phyloP scores from a whole-genome alignment of 257 asterid genomes.

The Salvia rosmarinus region DNA sequence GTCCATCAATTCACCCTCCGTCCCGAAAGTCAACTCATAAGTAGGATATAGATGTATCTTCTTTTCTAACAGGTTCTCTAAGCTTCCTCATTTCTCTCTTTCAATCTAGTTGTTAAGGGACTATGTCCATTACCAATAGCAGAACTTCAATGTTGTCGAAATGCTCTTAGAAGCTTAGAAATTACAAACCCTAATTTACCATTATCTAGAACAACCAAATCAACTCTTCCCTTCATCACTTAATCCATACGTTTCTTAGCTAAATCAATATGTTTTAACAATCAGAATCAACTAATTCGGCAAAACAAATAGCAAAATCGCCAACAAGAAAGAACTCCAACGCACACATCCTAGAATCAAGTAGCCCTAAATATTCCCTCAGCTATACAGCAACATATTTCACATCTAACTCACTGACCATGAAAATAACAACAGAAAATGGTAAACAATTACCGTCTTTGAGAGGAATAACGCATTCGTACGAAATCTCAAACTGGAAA shows the following conservation, averaged over 20 bases:
- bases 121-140: constrained; percentile 3
- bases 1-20: background rate
- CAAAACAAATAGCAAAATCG: background rate
- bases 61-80: background rate
- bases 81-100: constrained; percentile 17
- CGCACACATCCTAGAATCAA: background rate
- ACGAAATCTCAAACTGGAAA: constrained; percentile 95
- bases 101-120: constrained; percentile 10
- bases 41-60: constrained; percentile 18
- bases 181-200: constrained; percentile 40
- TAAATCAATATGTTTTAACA: no score
- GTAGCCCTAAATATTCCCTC: constrained; percentile 39
- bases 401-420: constrained; percentile 8
- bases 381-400: constrained; percentile 5
- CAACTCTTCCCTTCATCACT: constrained; percentile 17
- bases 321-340: constrained; percentile 4
- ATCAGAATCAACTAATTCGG: background rate
- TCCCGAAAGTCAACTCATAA: constrained; percentile 18
- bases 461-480: constrained; percentile 88
- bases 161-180: background rate
- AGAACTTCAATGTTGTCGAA: constrained; percentile 14
- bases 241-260: constrained; percentile 21
- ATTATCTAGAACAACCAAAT: constrained; percentile 5
- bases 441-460: constrained; percentile 61
- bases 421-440: background rate